Base-by-base conservation (phyloP, 2,329 filamentous ascomycete genomes). In the Pezicula radicicola region DNA sequence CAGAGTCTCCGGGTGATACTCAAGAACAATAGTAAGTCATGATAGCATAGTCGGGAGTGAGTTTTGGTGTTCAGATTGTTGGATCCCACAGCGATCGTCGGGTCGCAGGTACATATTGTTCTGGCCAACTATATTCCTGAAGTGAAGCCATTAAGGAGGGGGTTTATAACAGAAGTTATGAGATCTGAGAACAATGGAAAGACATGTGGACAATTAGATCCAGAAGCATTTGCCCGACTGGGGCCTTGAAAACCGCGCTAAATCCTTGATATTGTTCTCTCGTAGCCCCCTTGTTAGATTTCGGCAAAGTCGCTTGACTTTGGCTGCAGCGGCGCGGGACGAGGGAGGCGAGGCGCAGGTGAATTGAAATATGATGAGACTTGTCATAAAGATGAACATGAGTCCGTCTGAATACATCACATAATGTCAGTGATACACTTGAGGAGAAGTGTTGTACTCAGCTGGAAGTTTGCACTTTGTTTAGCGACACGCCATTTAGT, bases 231-330 rank as follows among this genome's bases (percentile, higher is more conserved):
- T 37, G 19, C 13, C 50, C 53, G 42, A 51, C 49, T 51, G 45
- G 21, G 28, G 28, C 28, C 28, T 30, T 30, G 28, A 45, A 45
- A 43, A 45, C 15, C 42, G 19, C 42, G 42, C 42, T 45, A 45
- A 45, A 28, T 25, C 15, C 55, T 59, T 61, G 27, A 52, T 59
- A 61, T 61, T 61, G 59, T 61, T 61, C 59, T 59, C 40, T n/a
- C 8, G 35, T 57, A 50, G 51, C 57, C 50, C 49, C 49, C 42
- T 19, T 16, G 15, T 16, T n/a, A 6, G n/a, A 12, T 8, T 16
- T 19, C 37, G 37, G 37, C 37, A n/a, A 19, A 40, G 28, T 40
- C 37, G 37, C 37, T 40, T 40, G 37, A 40, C 15, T 19, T 19
- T 13, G 8, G 37, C 37, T 8, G 37, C 37, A 19, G 37, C 37